phyloP scores from a whole-genome alignment of 768 basidiomycete genomes.

The Boletus speciosus region DNA sequence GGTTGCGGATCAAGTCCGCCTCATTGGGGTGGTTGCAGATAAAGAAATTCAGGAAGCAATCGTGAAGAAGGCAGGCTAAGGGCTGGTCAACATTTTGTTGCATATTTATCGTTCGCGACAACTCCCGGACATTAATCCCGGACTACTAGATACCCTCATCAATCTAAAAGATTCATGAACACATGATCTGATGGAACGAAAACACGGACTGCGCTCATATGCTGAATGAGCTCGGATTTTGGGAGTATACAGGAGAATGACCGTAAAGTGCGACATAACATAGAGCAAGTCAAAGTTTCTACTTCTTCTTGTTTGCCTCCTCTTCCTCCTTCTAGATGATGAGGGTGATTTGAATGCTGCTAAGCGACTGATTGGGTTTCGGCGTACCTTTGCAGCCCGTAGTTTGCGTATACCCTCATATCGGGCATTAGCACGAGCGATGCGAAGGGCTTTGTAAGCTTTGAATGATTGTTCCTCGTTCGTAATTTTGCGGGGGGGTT shows the following conservation, averaged over 20 bases:
- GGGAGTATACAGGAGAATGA: conserved; percentile 29
- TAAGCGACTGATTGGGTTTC: not conserved
- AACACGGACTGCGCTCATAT: conserved; percentile 19
- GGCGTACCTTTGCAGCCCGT: conserved; percentile 77
- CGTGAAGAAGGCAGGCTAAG: conserved; percentile 38
- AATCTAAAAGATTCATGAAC: not conserved
- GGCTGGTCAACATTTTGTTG: not conserved
- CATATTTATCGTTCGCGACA: not conserved
- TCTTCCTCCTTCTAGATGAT: conserved; percentile 76
- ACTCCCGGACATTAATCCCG: not conserved
- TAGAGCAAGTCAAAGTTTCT: conserved; percentile 30
- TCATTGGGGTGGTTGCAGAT: conserved; percentile 80
- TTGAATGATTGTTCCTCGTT: conserved; percentile 83
- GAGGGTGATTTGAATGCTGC: conserved; percentile 15
- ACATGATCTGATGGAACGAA: not conserved
- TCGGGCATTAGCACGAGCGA: conserved; percentile 75
- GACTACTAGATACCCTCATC: conserved; percentile 17
- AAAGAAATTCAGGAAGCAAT: conserved; percentile 67
- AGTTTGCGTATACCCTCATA: conserved; percentile 86
- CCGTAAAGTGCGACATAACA: conserved; percentile 21
- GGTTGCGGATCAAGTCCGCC: conserved; percentile 84
- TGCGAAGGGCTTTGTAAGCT: conserved; percentile 87
- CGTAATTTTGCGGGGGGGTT: conserved; percentile 91
- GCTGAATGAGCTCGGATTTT: conserved; percentile 34
- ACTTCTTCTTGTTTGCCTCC: conserved; percentile 91